Base-by-base conservation (phyloP, 305 asterid species). In the Withania somnifera region DNA sequence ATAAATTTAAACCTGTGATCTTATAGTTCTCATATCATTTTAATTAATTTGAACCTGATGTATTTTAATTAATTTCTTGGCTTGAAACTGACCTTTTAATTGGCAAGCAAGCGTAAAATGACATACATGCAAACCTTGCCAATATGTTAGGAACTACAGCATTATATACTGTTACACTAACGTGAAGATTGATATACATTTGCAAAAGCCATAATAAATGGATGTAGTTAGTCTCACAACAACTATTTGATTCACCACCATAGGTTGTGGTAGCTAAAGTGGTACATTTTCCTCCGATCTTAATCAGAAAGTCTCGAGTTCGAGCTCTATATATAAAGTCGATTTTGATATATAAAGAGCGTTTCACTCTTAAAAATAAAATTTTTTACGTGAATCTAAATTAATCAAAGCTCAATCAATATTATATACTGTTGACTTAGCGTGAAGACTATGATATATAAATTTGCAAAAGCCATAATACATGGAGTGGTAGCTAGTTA, bases 61-160 rank as follows among this genome's bases (percentile, higher is more conserved):
- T 57, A 60, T 61, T 63, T n/a, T 63, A 63, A 28, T 63, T 14
- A 8, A 28, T 2, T 66, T 34, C 76, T 66, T 66, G 51, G 36
- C 76, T 66, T 66, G 51, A 66, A 66, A 66, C 50, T 0, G 28
- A 66, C 28, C 26, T 66, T 34, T 66, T 0, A 34, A 2, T 64
- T 64, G 4, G 0, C 24, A 64, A 64, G 69, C 69, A 61, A 61
- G 26, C 47, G 73, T 64, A 34, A 64, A 64, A 30, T 32, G 73
- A 4, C 47, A 64, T 6, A 63, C 73, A 64, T 64, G 73, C 73
- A 64, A 64, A 66, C 28, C 28, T 66, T 34, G 28, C 51, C 51
- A 66, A 66, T 66, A 66, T 34, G 51, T 66, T 34, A n/a, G 51
- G 69, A 61, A n/a, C 51, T n/a, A 66, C 51, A 63, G 71, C 36